Evolutionary conservation across 2,329 filamentous ascomycete genomes (phyloP).

Genomic region (Amesomyces nigricolor): DNA sequence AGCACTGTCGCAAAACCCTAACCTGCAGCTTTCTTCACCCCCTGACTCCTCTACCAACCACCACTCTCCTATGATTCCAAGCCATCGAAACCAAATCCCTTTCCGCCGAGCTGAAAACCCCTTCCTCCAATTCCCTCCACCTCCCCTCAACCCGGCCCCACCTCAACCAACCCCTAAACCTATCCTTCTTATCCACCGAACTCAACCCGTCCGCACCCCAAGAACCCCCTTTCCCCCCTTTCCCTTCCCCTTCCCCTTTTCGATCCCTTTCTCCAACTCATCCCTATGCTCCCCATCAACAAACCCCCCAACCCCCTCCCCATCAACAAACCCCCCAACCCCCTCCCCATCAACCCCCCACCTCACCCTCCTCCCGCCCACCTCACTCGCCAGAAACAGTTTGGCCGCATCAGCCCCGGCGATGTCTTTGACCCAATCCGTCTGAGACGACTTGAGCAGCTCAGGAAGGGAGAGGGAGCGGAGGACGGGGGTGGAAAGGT

Average conservation of each 20-base stretch:
- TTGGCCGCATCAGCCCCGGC: slow-evolving; percentile 20
- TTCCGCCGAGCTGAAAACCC: too few species aligned
- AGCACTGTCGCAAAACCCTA: too few species aligned
- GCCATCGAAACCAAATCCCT: too few species aligned
- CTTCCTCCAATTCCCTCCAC: too few species aligned
- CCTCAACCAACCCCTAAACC: too few species aligned
- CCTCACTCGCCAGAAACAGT: slow-evolving; percentile 19
- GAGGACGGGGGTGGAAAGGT: slow-evolving; percentile 20
- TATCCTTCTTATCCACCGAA: not conserved
- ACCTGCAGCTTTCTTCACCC: too few species aligned
- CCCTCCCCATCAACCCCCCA: slow-evolving; percentile 21
- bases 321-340: slow-evolving; percentile 3
- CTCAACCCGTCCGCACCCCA: not conserved
- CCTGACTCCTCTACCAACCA: too few species aligned
- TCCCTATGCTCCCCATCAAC: too few species aligned
- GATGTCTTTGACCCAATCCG: slow-evolving; percentile 13
- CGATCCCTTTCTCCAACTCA: not conserved
- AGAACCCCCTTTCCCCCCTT: not conserved
- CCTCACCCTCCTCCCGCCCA: slow-evolving; percentile 14
- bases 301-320: too few species aligned
- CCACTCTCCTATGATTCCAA: too few species aligned
- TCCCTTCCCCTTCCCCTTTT: not conserved
- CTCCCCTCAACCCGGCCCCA: too few species aligned
- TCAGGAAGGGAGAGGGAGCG: slow-evolving; percentile 15
- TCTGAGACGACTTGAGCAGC: slow-evolving; percentile 24